These are phyloP conservation scores for Peronospora farinosa DNA, from an alignment of 352 stramenopile species.

Conservation along the genomic window DNA sequence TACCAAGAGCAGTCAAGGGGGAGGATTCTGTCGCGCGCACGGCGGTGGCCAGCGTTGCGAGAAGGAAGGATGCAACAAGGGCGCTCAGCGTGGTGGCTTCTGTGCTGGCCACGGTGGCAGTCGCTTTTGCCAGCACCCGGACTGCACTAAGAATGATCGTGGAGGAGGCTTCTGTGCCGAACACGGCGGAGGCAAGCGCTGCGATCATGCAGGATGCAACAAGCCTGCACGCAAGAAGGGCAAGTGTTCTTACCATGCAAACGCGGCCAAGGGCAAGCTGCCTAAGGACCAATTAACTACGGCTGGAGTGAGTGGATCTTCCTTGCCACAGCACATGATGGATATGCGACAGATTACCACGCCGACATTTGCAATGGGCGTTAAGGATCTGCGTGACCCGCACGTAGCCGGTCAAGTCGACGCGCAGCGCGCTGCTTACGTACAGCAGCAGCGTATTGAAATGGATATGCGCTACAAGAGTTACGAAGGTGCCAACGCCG, in stretches of 20 bases:
- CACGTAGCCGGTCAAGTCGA: slow-evolving; percentile 28
- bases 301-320: slow-evolving; percentile 8
- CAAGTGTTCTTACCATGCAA: slow-evolving; percentile 83
- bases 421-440: slow-evolving; percentile 38
- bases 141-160: slow-evolving; percentile 85
- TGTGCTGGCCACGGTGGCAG: slow-evolving; percentile 78
- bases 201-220: slow-evolving; percentile 67
- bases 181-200: slow-evolving; percentile 81
- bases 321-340: slow-evolving; percentile 61
- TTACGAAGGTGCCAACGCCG: slow-evolving; percentile 44
- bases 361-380: slow-evolving; percentile 38
- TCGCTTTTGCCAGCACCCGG: slow-evolving; percentile 75
- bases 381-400: slow-evolving; percentile 41
- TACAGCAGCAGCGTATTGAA: slow-evolving; percentile 51
- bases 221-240: slow-evolving; percentile 80
- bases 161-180: slow-evolving; percentile 81
- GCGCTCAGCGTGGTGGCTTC: slow-evolving; percentile 70
- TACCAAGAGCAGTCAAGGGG: slow-evolving; percentile 78
- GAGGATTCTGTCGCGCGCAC: slow-evolving; percentile 80
- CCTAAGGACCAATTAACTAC: slow-evolving; percentile 41
- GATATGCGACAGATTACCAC: slow-evolving; percentile 79
- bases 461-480: slow-evolving; percentile 77
- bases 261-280: slow-evolving; percentile 62
- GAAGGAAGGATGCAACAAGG: slow-evolving; percentile 80
- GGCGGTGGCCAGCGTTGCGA: slow-evolving; percentile 79